Percentiles rank a stretch among this genome's conserved stretches.
These are phyloP conservation scores for Tetracladium marchalianum DNA, from an alignment of 495 filamentous ascomycete species.

Conservation along the genomic window DNA sequence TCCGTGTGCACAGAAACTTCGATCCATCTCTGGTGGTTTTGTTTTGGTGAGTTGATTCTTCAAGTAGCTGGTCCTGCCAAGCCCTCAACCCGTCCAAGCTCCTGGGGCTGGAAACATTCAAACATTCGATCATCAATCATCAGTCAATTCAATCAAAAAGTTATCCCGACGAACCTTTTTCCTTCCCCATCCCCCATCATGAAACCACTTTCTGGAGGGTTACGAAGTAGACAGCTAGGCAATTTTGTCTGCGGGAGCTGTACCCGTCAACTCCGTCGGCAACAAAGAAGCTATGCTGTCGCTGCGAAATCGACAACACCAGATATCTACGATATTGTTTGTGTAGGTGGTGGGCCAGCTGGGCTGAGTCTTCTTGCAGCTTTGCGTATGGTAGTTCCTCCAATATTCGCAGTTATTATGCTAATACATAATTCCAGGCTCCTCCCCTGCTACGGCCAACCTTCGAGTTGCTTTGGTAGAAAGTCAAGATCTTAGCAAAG, in stretches of 20 bases:
- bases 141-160: too few relatives aligned
- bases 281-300: slow-evolving; percentile 26
- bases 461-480: slow-evolving; percentile 87
- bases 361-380: slow-evolving; percentile 82
- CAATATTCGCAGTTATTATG: neutral
- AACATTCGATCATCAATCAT: too few relatives aligned
- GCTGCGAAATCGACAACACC: neutral
- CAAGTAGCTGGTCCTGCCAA: too few relatives aligned
- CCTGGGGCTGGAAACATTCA: too few relatives aligned
- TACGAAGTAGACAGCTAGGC: slow-evolving; percentile 1
- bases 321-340: slow-evolving; percentile 47
- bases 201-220: slow-evolving; percentile 1
- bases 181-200: slow-evolving; percentile 1
- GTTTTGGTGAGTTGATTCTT: too few relatives aligned
- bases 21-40: too few relatives aligned
- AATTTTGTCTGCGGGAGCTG: slow-evolving; percentile 36
- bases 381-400: slow-evolving; percentile 50
- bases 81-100: too few relatives aligned
- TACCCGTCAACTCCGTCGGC: slow-evolving; percentile 25
- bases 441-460: slow-evolving; percentile 61
- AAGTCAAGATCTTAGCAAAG: slow-evolving; percentile 66
- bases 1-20: too few relatives aligned
- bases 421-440: slow-evolving; percentile 27
- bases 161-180: too few relatives aligned
- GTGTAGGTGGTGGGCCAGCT: slow-evolving; percentile 92